Evolutionary conservation across 2,329 filamentous ascomycete species (phyloP).

Genomic region (Phoma sp.): DNA sequence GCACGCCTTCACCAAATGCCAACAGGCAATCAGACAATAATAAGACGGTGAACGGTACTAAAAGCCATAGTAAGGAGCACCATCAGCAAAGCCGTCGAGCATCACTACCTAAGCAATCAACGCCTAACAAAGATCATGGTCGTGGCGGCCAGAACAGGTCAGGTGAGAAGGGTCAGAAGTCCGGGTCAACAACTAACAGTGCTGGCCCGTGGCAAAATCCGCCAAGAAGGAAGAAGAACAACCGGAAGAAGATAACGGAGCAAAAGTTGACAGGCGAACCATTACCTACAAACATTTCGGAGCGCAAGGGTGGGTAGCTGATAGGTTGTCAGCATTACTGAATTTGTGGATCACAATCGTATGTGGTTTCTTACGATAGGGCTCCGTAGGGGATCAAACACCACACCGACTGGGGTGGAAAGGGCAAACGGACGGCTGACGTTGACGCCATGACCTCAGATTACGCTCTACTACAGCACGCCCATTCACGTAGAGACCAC

Average conservation of each 20-base stretch:
- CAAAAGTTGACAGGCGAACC: constrained; percentile 49
- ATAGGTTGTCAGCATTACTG: background rate
- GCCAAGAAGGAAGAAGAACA: constrained; percentile 35
- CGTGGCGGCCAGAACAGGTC: constrained; percentile 35
- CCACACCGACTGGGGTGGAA: background rate
- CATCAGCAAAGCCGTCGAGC: constrained; percentile 37
- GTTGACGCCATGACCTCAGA: no score
- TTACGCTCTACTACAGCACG: background rate
- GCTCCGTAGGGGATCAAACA: background rate
- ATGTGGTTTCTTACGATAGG: background rate
- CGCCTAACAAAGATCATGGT: constrained; percentile 33
- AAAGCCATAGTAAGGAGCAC: constrained; percentile 38
- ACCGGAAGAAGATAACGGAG: constrained; percentile 39
- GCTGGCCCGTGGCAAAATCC: constrained; percentile 31
- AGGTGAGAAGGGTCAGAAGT: constrained; percentile 37
- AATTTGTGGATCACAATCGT: no score
- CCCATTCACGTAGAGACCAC: background rate
- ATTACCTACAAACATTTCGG: constrained; percentile 53
- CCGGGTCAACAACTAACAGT: constrained; percentile 20
- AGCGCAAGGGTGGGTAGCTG: constrained; percentile 55
- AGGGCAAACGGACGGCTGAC: background rate
- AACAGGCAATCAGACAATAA: constrained; percentile 51
- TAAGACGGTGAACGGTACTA: constrained; percentile 41
- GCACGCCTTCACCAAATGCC: constrained; percentile 73
- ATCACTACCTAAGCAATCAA: constrained; percentile 33